Conservation (phyloP, 2,329 filamentous ascomycete genomes). For the Aspergillus pseudoterreus region DNA sequence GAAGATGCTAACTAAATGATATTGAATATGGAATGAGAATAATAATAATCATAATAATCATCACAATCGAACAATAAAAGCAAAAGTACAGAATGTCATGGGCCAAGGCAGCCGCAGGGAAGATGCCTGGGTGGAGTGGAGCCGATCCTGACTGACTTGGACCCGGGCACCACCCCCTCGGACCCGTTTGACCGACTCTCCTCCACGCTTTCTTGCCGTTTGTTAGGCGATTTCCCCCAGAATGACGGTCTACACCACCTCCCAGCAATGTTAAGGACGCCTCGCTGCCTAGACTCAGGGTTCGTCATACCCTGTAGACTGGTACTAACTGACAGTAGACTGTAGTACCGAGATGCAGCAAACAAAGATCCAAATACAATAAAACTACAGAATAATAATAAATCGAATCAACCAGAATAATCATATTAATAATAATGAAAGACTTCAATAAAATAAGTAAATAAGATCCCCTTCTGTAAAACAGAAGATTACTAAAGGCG, state of each 20-base stretch:
- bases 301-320: no score
- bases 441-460: background rate
- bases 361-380: no score
- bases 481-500: background rate
- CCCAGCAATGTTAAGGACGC: background rate
- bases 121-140: background rate
- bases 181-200: background rate
- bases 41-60: background rate
- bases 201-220: background rate
- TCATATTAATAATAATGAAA: background rate
- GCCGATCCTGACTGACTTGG: background rate
- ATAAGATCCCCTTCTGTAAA: background rate
- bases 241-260: background rate
- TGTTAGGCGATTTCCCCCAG: background rate
- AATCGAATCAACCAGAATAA: background rate
- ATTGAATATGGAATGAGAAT: background rate
- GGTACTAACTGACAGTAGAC: no score
- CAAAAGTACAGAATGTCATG: background rate
- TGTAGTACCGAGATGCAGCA: no score
- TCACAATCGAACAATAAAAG: no score
- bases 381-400: no score
- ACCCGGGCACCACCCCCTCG: background rate
- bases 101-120: background rate
- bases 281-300: background rate
- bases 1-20: background rate